Percentiles rank a stretch among this genome's conserved stretches.
Evolutionary conservation across 2,329 filamentous ascomycete species (phyloP).

Genomic region (Apiospora pterosperma): DNA sequence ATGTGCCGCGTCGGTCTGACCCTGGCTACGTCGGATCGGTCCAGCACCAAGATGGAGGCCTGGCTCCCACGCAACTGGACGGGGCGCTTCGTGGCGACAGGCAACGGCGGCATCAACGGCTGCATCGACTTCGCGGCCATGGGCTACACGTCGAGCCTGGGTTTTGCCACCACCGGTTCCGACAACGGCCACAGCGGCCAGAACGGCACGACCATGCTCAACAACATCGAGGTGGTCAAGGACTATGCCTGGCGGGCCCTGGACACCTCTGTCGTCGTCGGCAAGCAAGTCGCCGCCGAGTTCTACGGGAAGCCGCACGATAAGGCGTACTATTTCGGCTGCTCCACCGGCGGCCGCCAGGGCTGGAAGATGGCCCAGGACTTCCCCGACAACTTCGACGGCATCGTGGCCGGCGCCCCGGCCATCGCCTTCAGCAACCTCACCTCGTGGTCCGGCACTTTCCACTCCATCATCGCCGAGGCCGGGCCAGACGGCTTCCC

Average conservation of each 20-base stretch:
- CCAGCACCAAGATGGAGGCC: constrained; percentile 3
- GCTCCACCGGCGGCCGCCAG: constrained; percentile 58
- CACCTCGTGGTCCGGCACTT: constrained; percentile 37
- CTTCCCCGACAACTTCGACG: constrained; percentile 56
- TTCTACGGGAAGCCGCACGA: constrained; percentile 40
- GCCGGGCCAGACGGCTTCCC: constrained; percentile 25
- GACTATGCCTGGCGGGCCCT: constrained; percentile 42
- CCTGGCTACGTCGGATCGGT: constrained; percentile 1
- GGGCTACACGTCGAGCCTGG: background rate
- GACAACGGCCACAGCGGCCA: constrained; percentile 5
- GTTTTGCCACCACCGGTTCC: constrained; percentile 1
- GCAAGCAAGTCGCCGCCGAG: constrained; percentile 41
- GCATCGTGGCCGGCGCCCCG: constrained; percentile 47
- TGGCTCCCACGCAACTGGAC: constrained; percentile 5
- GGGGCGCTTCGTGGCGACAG: constrained; percentile 3
- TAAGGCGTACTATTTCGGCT: constrained; percentile 54
- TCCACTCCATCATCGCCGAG: constrained; percentile 35
- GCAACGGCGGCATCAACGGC: constrained; percentile 3
- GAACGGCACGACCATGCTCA: constrained; percentile 22
- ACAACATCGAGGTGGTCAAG: constrained; percentile 20
- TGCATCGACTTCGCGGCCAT: constrained; percentile 4
- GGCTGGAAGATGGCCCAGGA: constrained; percentile 50
- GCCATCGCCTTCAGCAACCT: constrained; percentile 36
- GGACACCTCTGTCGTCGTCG: constrained; percentile 45
- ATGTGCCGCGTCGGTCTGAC: constrained; percentile 21